Conservation (phyloP, 2,329 filamentous ascomycete genomes). For the Exutisphaerella laricina region DNA sequence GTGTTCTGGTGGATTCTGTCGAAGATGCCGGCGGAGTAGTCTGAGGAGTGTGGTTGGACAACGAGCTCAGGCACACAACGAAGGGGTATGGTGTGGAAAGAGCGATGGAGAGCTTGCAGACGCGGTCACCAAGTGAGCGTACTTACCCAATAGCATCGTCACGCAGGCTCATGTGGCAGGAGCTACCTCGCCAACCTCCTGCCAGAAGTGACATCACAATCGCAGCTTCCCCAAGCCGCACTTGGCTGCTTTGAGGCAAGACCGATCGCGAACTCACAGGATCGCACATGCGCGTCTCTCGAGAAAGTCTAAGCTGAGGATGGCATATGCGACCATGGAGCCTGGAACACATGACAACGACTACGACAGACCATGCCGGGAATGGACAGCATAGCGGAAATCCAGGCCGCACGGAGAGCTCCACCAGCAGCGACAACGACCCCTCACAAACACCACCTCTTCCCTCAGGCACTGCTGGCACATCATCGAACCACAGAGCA, state of each 20-base stretch:
- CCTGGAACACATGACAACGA: not conserved
- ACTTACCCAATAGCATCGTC: not conserved
- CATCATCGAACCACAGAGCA: constrained; percentile 11
- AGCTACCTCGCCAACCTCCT: not conserved
- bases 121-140: not conserved
- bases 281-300: too few species aligned
- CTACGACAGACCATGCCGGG: constrained; percentile 7
- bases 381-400: constrained; percentile 1
- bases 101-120: constrained; percentile 26
- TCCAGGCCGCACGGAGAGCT: not conserved
- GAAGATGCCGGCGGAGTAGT: too few species aligned
- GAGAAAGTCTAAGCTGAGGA: not conserved
- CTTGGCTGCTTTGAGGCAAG: not conserved
- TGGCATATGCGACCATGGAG: not conserved
- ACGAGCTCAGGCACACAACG: too few species aligned
- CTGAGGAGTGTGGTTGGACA: too few species aligned
- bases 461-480: constrained; percentile 13
- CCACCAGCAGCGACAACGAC: constrained; percentile 4
- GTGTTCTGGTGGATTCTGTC: too few species aligned
- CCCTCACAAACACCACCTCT: constrained; percentile 10
- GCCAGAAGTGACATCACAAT: not conserved
- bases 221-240: not conserved
- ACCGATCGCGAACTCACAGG: too few species aligned
- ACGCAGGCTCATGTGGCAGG: not conserved
- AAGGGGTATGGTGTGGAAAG: too few species aligned